Conservation (phyloP, 2,329 filamentous ascomycete genomes). For the Phoma herbarum region DNA sequence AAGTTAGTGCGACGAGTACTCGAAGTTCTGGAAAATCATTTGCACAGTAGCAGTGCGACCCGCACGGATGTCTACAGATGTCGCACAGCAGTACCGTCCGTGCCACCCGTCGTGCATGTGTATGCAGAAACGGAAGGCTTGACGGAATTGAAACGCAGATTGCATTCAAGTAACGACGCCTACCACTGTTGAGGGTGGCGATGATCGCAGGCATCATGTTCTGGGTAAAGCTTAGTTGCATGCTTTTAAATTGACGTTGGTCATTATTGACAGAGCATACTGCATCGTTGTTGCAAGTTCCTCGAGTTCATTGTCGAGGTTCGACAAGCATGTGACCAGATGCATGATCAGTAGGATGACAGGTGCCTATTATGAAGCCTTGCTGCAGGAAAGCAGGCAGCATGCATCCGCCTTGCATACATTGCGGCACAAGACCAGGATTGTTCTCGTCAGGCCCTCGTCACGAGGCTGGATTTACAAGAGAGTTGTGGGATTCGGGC, state of each 20-base stretch:
- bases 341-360: conserved; percentile 2
- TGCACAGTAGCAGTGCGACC: background rate
- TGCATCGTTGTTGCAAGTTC: background rate
- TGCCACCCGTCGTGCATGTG: conserved; percentile 30
- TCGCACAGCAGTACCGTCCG: conserved; percentile 26
- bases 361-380: background rate
- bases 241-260: conserved; percentile 18
- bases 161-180: conserved; percentile 20
- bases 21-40: background rate
- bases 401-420: background rate
- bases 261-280: background rate
- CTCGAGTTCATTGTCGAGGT: background rate
- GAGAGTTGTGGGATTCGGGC: background rate
- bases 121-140: conserved; percentile 12
- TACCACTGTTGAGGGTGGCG: conserved; percentile 19
- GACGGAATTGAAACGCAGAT: conserved; percentile 8
- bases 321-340: conserved; percentile 9
- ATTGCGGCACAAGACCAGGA: background rate
- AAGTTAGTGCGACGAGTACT: background rate
- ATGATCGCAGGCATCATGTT: conserved; percentile 14
- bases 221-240: conserved; percentile 32
- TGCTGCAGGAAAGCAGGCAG: background rate
- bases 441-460: background rate
- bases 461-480: background rate
- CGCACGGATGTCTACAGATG: conserved; percentile 19